Conservation (phyloP, 2,329 filamentous ascomycete species). For the Fusarium devonianum region DNA sequence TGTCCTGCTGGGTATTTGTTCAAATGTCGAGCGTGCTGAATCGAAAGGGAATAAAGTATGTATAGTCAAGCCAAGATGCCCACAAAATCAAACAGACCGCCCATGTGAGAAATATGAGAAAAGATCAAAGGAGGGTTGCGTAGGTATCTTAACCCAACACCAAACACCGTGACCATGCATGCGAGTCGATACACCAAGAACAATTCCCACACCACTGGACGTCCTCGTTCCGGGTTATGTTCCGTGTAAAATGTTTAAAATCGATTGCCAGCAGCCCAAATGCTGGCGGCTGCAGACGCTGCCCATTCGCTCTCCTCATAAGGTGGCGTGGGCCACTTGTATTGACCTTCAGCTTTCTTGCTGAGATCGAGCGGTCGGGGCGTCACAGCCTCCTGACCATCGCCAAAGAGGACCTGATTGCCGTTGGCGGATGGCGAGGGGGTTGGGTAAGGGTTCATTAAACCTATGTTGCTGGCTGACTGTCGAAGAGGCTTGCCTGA, state of each 20-base stretch:
- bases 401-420: constrained; percentile 77
- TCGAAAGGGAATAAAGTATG: constrained; percentile 41
- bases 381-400: constrained; percentile 65
- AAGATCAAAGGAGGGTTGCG: constrained; percentile 27
- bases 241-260: constrained; percentile 53
- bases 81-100: constrained; percentile 34
- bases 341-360: constrained; percentile 60
- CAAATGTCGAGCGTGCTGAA: constrained; percentile 36
- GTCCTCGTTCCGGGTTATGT: constrained; percentile 32
- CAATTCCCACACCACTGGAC: constrained; percentile 39
- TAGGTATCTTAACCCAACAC: constrained; percentile 40
- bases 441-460: constrained; percentile 68
- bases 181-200: constrained; percentile 38
- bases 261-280: constrained; percentile 74
- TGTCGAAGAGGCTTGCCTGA: constrained; percentile 58
- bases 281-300: constrained; percentile 80
- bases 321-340: constrained; percentile 93
- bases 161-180: constrained; percentile 44
- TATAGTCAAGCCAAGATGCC: constrained; percentile 40
- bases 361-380: constrained; percentile 76
- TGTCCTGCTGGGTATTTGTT: constrained; percentile 42
- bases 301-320: constrained; percentile 96
- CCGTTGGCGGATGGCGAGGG: constrained; percentile 83
- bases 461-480: constrained; percentile 68
- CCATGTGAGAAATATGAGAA: constrained; percentile 30